A percentile compares a stretch with the other conserved stretches of the same genome.
These are phyloP conservation scores for Gossypium bickii DNA, from an alignment of 345 rosid species.

Conservation along the genomic window DNA sequence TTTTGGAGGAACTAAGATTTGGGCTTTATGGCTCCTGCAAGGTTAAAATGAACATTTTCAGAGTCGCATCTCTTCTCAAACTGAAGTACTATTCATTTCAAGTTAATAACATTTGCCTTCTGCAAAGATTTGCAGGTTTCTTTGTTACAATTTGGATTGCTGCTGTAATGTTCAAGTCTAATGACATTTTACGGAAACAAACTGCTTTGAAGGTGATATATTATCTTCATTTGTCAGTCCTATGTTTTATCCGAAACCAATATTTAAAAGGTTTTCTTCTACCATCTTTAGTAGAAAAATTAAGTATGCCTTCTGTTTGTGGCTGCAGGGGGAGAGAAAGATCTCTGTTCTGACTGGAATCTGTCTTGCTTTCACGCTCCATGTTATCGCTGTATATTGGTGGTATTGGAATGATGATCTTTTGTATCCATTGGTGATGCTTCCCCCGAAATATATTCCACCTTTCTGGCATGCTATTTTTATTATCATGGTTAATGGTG, in stretches of 20 bases:
- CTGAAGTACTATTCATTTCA: not conserved
- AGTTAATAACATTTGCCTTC: constrained; percentile 2
- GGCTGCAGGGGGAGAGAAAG: constrained; percentile 91
- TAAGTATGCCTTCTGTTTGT: constrained; percentile 27
- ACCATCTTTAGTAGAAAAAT: constrained; percentile 7
- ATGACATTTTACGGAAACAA: constrained; percentile 90
- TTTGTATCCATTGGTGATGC: constrained; percentile 84
- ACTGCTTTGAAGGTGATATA: constrained; percentile 81
- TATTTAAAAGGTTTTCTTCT: not conserved
- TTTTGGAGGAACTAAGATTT: not conserved
- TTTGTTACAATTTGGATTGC: constrained; percentile 98
- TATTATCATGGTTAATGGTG: constrained; percentile 90
- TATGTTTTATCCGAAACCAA: not conserved
- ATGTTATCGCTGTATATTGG: constrained; percentile 88
- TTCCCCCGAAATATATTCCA: constrained; percentile 93
- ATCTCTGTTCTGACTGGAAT: constrained; percentile 70
- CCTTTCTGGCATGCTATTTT: constrained; percentile 99
- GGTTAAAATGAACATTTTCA: not conserved
- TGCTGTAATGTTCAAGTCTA: constrained; percentile 95
- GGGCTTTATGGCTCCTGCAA: not conserved
- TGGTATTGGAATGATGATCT: constrained; percentile 92
- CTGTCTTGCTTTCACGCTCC: constrained; percentile 61
- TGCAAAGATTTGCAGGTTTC: constrained; percentile 56
- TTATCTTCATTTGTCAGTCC: not conserved
- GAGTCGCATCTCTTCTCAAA: not conserved